Evolutionary conservation across 352 stramenopile species (phyloP), one percentile per base, ranked within the genome.

Genomic region (Plasmopara viticola): DNA sequence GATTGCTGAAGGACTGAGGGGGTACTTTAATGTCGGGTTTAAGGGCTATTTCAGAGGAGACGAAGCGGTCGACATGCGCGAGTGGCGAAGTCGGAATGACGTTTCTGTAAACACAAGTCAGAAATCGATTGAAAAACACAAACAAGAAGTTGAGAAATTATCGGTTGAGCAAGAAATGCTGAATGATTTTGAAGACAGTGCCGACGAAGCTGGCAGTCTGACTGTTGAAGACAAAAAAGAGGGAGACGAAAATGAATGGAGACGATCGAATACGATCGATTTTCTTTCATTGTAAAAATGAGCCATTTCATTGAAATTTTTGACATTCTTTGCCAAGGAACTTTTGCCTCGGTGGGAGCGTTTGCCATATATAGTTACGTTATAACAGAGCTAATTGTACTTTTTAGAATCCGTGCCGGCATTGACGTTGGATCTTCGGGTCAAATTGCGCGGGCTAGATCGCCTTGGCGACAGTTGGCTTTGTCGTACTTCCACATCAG

Each of bases 171-270:
- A 91, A 48, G 83, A 94, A 29, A 62, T 94, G 51, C 61, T 90
- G 49, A 84, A 94, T 47, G 83, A 94, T 70, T 94, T 94, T 61
- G 79, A 89, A 45, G 78, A 93, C 58, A 87, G 76, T 37, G 78
- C 88, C 7, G 74, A 84, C 3, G 79, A 90, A 14, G 68, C 77
- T 7, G 52, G 70, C 1, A 39, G 39, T 10, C 10, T 48, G 15
- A 31, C 57, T 45, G 31, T 18, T 4, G 48, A 56, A 56, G 20
- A 25, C 20, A 25, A 52, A 8, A 44, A 63, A 20, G 45, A 66
- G 14, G 44, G 52, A 49, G 44, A 58, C 12, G 47, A 62, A 6
- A 63, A 59, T 29, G 48, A 69, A 43, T 94, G 83, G 83, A 60
- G 78, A 48, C 79, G 64, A 50, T 90, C 80, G 0, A 75, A 94